These are phyloP conservation scores for Mycena belliarum DNA, from an alignment of 768 basidiomycete species.

Conservation along the genomic window DNA sequence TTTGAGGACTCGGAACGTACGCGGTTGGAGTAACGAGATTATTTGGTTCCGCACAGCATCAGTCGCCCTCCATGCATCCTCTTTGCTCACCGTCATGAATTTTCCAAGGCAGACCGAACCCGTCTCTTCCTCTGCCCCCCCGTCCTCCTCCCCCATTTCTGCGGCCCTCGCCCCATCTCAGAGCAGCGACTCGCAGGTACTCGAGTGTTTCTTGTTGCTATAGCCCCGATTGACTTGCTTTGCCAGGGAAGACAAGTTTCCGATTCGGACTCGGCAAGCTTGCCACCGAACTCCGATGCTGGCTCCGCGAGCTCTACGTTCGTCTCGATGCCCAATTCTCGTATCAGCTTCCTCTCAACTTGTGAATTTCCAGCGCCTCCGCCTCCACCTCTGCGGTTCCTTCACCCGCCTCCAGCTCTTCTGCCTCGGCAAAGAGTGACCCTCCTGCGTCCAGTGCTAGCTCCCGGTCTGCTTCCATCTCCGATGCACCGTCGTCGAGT, in stretches of 20 bases:
- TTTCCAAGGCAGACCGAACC: neutral
- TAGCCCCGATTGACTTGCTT: neutral
- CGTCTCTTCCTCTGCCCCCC: neutral
- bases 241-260: neutral
- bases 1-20: too few relatives aligned
- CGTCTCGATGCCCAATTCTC: neutral
- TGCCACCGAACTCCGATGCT: neutral
- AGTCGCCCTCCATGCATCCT: neutral
- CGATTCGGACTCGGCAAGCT: neutral
- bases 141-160: neutral
- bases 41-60: neutral
- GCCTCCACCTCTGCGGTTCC: neutral
- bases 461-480: neutral
- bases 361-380: neutral
- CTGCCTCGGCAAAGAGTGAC: neutral
- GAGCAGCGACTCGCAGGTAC: neutral
- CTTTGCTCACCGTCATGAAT: neutral
- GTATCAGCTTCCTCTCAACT: neutral
- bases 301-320: neutral
- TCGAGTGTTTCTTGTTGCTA: neutral
- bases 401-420: neutral
- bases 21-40: too few relatives aligned
- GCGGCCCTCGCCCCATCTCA: neutral
- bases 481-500: neutral
- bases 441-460: neutral